phyloP scores from a whole-genome alignment of 2,329 filamentous ascomycete species.

The Cytospora mali region DNA sequence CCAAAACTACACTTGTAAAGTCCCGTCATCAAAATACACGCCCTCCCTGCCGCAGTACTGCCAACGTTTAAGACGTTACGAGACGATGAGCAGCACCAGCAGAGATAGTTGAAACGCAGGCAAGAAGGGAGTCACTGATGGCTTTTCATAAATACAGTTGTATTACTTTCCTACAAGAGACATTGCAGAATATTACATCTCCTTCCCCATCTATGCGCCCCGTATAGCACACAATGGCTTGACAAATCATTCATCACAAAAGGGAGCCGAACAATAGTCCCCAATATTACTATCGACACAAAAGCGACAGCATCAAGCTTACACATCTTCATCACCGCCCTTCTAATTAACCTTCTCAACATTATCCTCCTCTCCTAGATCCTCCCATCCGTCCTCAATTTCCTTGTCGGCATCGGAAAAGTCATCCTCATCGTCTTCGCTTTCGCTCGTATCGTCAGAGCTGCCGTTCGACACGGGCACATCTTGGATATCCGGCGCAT shows the following conservation, averaged over 20 bases:
- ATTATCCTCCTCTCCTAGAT: background rate
- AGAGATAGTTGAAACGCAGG: too few species aligned
- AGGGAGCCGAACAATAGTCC: background rate
- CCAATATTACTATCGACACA: background rate
- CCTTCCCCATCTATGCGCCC: background rate
- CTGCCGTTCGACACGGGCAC: background rate
- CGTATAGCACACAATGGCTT: background rate
- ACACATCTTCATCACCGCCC: background rate
- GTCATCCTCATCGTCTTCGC: constrained; percentile 1
- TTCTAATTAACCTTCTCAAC: background rate
- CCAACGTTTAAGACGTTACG: too few species aligned
- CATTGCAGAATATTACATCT: background rate
- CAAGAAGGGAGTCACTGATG: too few species aligned
- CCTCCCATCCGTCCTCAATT: background rate
- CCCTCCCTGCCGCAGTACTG: too few species aligned
- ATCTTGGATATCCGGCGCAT: background rate
- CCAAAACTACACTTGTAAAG: too few species aligned
- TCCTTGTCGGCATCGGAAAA: background rate
- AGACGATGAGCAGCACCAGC: too few species aligned
- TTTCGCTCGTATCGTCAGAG: background rate
- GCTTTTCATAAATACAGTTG: too few species aligned
- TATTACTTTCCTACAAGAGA: background rate
- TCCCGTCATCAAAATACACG: too few species aligned
- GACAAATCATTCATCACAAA: background rate
- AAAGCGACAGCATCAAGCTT: background rate